Evolutionary conservation across 371 early-diverging fungal species (phyloP), one percentile per base, ranked within the genome.

Genomic region (Parasitella parasitica): DNA sequence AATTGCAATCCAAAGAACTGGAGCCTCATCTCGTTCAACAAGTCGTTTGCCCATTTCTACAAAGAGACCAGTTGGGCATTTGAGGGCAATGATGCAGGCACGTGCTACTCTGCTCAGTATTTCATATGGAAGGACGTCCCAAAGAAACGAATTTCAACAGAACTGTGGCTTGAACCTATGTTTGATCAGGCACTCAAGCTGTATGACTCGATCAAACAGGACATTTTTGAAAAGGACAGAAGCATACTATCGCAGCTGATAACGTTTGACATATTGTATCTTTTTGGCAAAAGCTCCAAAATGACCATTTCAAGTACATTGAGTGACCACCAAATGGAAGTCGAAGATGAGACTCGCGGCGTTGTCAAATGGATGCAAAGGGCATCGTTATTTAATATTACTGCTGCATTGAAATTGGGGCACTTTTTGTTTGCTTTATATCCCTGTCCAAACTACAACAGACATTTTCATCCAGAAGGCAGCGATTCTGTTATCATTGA

Each of bases 121-220:
- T 84, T 89, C 53, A 76, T 91, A 22, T 77, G 86, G 72, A 83
- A 87, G 57, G 87, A 92, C 65, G 59, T 75, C 1, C 65, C 63
- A 1, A 78, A 79, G 6, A 80, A 80, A 7, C 81, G 81, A 24
- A 81, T 92, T 6, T 80, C 84, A 0, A 92, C 91, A 0, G 89
- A 92, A 64, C 59, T 92, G 30, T 92, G 91, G 91, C 81, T 87
- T 65, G 94, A 94, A 63, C 92, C 94, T 3, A 69, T 69, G 27
- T 66, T 70, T 5, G 73, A 54, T 22, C 64, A 63, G 16, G 60
- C 64, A 1, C 56, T 48, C 9, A 69, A 75, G 15, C 61, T 71
- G 22, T 75, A 75, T 51, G 78, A 83, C 6, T 55, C 63, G 6
- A 61, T 81, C 6, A 81, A 84, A 43, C 67, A 73, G 4, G 75